Percentiles rank a stretch among this genome's conserved stretches.
phyloP scores from a whole-genome alignment of 2,329 filamentous ascomycete species.

The Mariannaea elegans region DNA sequence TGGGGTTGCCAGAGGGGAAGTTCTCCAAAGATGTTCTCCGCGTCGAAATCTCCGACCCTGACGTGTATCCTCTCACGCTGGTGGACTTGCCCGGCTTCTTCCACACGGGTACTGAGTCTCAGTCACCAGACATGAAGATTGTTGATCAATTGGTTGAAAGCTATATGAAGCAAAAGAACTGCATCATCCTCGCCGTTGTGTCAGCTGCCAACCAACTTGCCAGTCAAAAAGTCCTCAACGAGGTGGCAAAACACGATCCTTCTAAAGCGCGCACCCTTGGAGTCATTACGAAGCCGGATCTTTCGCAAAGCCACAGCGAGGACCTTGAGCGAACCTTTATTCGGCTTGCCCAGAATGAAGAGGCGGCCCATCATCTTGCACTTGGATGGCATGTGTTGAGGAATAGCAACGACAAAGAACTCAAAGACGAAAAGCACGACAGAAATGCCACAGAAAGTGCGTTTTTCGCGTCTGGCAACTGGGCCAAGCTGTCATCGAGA shows the following conservation, averaged over 20 bases:
- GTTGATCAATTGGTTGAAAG: neutral
- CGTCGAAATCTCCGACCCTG: slow-evolving; percentile 13
- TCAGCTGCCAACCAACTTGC: slow-evolving; percentile 5
- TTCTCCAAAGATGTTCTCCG: slow-evolving; percentile 11
- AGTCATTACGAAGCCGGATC: slow-evolving; percentile 15
- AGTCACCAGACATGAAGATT: slow-evolving; percentile 2
- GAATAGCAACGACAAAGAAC: slow-evolving; percentile 53
- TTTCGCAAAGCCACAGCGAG: slow-evolving; percentile 36
- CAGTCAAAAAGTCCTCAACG: slow-evolving; percentile 41
- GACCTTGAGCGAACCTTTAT: slow-evolving; percentile 48
- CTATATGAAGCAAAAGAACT: slow-evolving; percentile 13
- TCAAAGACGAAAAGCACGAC: slow-evolving; percentile 9
- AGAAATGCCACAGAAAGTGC: slow-evolving; percentile 43
- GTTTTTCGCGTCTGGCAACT: slow-evolving; percentile 44
- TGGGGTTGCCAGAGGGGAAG: slow-evolving; percentile 54
- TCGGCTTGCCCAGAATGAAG: slow-evolving; percentile 40
- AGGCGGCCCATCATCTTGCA: slow-evolving; percentile 39
- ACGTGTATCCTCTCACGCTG: slow-evolving; percentile 5
- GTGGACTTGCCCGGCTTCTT: slow-evolving; percentile 42
- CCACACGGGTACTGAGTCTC: neutral
- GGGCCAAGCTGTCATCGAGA: slow-evolving; percentile 41
- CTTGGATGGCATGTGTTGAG: slow-evolving; percentile 63
- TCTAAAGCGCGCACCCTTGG: slow-evolving; percentile 8
- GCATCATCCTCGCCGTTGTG: slow-evolving; percentile 10
- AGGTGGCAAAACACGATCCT: slow-evolving; percentile 23